phyloP scores from a whole-genome alignment of 371 early-diverging fungal species.

The Haplosporangium sp. region DNA sequence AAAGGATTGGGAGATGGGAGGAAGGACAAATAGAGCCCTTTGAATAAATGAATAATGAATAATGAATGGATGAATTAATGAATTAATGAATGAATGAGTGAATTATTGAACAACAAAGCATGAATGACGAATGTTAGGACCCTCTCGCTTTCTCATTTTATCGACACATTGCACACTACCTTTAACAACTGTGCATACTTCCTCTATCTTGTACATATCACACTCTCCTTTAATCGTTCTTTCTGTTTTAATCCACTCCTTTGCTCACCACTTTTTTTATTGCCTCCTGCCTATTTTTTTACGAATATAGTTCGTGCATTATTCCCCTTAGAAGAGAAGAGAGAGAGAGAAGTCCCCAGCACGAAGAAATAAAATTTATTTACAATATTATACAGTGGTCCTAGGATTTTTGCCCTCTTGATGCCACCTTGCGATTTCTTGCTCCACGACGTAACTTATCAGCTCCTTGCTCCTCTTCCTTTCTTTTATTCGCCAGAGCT shows the following conservation, averaged over 20 bases:
- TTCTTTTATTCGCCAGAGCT: neutral
- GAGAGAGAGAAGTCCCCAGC: too few species aligned
- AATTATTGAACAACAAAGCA: too few species aligned
- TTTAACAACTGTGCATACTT: neutral
- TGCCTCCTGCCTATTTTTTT: neutral
- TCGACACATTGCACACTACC: neutral
- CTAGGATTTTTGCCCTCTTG: neutral
- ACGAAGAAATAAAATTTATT: too few species aligned
- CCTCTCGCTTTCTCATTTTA: neutral
- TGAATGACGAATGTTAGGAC: neutral
- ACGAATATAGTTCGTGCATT: too few species aligned
- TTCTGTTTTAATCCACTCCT: conserved; percentile 1
- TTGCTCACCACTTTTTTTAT: neutral
- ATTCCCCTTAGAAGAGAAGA: neutral
- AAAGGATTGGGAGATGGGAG: too few species aligned
- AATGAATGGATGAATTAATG: too few species aligned
- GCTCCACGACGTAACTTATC: conserved; percentile 3
- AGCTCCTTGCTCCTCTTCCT: neutral
- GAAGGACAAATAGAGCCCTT: too few species aligned
- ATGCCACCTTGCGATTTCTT: neutral
- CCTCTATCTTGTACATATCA: neutral
- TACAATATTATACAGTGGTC: too few species aligned
- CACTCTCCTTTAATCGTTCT: neutral
- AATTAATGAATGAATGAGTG: too few species aligned
- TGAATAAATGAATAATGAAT: too few species aligned